Conservation (phyloP, 768 basidiomycete species). For the Mrakia hoshinonis region DNA sequence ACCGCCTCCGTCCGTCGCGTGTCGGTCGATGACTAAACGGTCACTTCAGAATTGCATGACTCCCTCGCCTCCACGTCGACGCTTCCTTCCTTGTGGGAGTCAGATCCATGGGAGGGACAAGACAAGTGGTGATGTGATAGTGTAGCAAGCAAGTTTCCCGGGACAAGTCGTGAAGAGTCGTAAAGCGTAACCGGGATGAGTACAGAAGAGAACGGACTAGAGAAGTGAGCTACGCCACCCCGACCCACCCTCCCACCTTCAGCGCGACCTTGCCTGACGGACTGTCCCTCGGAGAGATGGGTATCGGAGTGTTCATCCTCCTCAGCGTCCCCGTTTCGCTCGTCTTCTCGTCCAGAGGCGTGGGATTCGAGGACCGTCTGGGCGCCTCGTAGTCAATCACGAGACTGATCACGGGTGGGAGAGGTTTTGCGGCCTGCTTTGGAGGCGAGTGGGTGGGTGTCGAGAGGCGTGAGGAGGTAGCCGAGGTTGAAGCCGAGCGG, state of each 20-base stretch:
- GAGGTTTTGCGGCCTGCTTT: not conserved
- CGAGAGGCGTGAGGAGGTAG: not conserved
- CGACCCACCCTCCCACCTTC: conserved; percentile 3
- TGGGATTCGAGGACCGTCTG: not conserved
- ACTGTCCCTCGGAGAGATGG: not conserved
- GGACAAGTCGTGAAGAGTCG: too few species aligned
- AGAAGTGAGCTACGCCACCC: not conserved
- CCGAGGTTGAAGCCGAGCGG: not conserved
- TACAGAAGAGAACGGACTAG: not conserved
- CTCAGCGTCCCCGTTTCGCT: not conserved
- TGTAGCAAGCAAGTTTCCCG: too few species aligned
- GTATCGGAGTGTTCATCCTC: not conserved
- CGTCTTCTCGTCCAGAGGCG: not conserved
- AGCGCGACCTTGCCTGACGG: not conserved
- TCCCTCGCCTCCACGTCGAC: too few species aligned
- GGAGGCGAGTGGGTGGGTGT: not conserved
- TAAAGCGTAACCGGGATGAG: too few species aligned
- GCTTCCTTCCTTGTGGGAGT: too few species aligned
- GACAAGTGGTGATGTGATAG: too few species aligned
- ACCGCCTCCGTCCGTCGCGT: too few species aligned
- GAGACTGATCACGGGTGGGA: not conserved
- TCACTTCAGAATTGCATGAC: too few species aligned
- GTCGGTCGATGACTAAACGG: too few species aligned
- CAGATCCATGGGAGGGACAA: too few species aligned
- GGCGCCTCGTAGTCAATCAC: not conserved